Evolutionary conservation across 805 yeast species (phyloP).

Genomic region (Candida mattraensis): DNA sequence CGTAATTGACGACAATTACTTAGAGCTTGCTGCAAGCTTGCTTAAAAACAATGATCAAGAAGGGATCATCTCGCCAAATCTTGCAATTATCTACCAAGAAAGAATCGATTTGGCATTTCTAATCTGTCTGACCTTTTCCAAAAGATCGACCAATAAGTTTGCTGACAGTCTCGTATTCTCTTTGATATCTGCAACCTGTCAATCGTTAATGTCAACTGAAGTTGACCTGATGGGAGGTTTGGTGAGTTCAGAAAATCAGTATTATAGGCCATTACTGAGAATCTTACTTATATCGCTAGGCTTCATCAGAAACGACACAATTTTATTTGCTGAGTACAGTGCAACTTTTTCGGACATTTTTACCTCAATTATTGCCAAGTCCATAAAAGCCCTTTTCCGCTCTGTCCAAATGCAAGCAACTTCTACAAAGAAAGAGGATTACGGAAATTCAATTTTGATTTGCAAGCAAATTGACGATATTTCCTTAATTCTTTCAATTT

Average conservation of each 20-base stretch:
- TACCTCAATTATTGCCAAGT: constrained; percentile 62
- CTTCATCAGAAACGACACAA: constrained; percentile 41
- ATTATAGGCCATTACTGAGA: constrained; percentile 62
- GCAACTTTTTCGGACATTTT: constrained; percentile 57
- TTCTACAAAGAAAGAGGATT: constrained; percentile 37
- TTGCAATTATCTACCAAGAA: constrained; percentile 53
- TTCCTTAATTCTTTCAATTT: constrained; percentile 58
- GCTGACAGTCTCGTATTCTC: constrained; percentile 40
- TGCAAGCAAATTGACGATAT: constrained; percentile 63
- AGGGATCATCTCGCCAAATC: constrained; percentile 49
- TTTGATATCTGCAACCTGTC: constrained; percentile 43
- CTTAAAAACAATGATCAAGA: constrained; percentile 50
- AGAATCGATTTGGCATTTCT: constrained; percentile 69
- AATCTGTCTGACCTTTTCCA: constrained; percentile 42
- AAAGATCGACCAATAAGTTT: constrained; percentile 27
- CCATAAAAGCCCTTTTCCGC: constrained; percentile 58
- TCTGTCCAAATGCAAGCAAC: constrained; percentile 59
- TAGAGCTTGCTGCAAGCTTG: constrained; percentile 45
- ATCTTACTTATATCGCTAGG: constrained; percentile 50
- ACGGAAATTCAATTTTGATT: constrained; percentile 36
- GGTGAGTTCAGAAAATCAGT: constrained; percentile 36
- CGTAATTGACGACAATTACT: constrained; percentile 28
- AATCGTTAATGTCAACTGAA: constrained; percentile 48
- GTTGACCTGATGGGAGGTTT: constrained; percentile 48
- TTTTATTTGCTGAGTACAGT: constrained; percentile 44